These are phyloP conservation scores for Tylopilus balloui DNA, from an alignment of 768 basidiomycete genomes.

Conservation along the genomic window DNA sequence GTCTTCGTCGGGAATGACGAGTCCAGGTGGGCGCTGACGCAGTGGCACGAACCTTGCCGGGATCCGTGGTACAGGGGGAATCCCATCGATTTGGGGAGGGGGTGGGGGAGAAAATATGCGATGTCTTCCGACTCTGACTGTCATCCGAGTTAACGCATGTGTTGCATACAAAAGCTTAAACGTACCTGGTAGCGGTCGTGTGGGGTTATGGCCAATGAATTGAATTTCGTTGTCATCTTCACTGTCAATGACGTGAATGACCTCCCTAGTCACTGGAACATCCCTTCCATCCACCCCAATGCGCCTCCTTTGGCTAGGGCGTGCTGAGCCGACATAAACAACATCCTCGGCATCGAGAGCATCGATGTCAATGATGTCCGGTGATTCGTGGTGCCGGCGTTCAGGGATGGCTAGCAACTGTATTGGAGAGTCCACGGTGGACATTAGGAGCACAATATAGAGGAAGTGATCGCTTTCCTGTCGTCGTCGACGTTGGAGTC, in stretches of 20 bases:
- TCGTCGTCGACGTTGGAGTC: constrained; percentile 21
- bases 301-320: constrained; percentile 25
- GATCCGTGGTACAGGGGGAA: constrained; percentile 56
- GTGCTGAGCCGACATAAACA: constrained; percentile 24
- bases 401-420: constrained; percentile 8
- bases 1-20: constrained; percentile 46
- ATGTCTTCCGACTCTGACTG: constrained; percentile 17
- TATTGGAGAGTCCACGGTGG: constrained; percentile 12
- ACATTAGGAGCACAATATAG: constrained; percentile 16
- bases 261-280: constrained; percentile 16
- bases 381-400: constrained; percentile 13
- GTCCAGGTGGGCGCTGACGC: constrained; percentile 37
- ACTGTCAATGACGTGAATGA: constrained; percentile 37
- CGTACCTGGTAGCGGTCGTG: constrained; percentile 20
- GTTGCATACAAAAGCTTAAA: neutral
- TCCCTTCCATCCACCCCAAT: constrained; percentile 21
- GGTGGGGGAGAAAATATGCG: constrained; percentile 48
- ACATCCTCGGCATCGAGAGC: constrained; percentile 34
- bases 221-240: constrained; percentile 37
- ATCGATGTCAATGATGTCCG: constrained; percentile 45
- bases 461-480: neutral
- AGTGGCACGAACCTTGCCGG: constrained; percentile 39
- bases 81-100: constrained; percentile 32
- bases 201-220: constrained; percentile 24
- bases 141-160: neutral